phyloP scores from a whole-genome alignment of 1,284 basidiomycete species.

The Puccinia novopanici region DNA sequence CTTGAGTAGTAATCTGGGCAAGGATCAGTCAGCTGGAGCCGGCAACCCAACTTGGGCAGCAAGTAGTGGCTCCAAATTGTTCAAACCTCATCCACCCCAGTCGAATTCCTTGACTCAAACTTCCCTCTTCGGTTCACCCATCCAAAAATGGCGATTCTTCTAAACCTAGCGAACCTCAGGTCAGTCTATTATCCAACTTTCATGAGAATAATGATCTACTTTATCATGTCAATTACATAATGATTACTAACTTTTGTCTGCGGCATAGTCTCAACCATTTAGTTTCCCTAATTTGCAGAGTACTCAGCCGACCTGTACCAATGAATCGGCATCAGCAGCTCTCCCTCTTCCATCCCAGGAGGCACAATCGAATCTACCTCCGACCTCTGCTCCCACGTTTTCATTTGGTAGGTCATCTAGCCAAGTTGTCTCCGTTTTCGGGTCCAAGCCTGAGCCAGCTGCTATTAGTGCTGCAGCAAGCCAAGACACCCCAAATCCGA shows the following conservation, averaged over 20 bases:
- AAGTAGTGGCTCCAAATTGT: background rate
- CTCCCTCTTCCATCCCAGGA: background rate
- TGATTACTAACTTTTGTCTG: background rate
- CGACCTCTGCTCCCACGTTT: slow-evolving; percentile 7
- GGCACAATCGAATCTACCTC: background rate
- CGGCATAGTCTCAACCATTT: slow-evolving; percentile 5
- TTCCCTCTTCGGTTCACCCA: background rate
- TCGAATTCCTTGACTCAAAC: background rate
- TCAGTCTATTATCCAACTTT: background rate
- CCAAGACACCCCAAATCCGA: background rate
- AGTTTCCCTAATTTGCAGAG: slow-evolving; percentile 12
- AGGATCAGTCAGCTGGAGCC: background rate
- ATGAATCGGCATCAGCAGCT: background rate
- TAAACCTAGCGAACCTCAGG: background rate
- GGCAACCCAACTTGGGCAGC: background rate
- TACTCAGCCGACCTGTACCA: slow-evolving; percentile 15
- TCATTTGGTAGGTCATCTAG: slow-evolving; percentile 8
- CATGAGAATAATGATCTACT: background rate
- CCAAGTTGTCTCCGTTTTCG: slow-evolving; percentile 10
- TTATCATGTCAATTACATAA: background rate
- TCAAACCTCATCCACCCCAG: background rate
- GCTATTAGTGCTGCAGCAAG: background rate
- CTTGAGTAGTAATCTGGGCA: background rate
- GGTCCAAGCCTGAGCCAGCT: background rate
- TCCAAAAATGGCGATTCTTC: background rate